Evolutionary conservation across 2,329 filamentous ascomycete genomes (phyloP), one percentile per base, ranked within the genome.

Genomic region (Cercospora sp.): DNA sequence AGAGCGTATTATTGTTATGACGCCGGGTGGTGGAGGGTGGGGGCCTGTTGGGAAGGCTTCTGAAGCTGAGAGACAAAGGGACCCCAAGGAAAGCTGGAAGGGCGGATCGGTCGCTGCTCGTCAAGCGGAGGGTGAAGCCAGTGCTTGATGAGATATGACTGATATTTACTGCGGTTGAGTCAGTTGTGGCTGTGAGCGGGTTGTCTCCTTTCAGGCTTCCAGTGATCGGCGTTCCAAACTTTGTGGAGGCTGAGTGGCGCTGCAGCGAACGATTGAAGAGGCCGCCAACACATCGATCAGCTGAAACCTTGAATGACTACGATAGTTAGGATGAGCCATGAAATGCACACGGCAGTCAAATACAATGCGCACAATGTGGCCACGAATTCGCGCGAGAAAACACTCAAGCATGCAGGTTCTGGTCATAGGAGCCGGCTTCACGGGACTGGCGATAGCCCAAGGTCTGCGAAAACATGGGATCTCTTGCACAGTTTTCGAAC

Each of bases 1-100:
- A 0, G 92, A 95, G 76, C 83, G 91, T 6, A 93, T 94, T 75
- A 91, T 94, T 65, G 83, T 95, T 18, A 85, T 85, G 70, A 94
- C 92, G 4, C 92, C 92, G 2, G 92, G 92, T 31, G 92, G 92
- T 64, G 92, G 92, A 51, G 92, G 89, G 0, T 94, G 91, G 90
- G 91, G 91, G 0, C 80, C 79, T 45, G 81, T 83, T 0, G 90
- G 89, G 0, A 82, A 86, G 65, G 83, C 87, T 72, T 89, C 83
- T 39, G 81, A 83, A 61, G 79, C 80, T 69, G 63, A 71, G 33
- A 67, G 72, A 48, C 70, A 69, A 51, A 77, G 79, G 61, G 92
- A 96, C 80, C 86, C 86, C 26, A 86, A 81, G 76, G 79, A 82
- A 69, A 82, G 80, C 39, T 90, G 88, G 88, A 85, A 82, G 74